Conservation (phyloP, 2,329 filamentous ascomycete species). For the Rosellinia necatrix region DNA sequence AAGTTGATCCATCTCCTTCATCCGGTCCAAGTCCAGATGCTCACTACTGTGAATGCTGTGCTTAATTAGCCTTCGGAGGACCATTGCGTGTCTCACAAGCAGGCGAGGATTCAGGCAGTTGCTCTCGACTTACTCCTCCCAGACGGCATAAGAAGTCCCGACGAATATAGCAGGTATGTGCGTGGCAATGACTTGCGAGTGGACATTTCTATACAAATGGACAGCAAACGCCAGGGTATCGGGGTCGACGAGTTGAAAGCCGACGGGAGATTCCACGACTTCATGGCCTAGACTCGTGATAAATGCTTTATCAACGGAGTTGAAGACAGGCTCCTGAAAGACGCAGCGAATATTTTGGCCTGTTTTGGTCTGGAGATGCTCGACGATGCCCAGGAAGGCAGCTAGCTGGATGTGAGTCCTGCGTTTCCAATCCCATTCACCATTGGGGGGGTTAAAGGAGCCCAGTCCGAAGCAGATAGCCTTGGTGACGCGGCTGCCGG, state of each 20-base stretch:
- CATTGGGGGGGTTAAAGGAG: slow-evolving; percentile 56
- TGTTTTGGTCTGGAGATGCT: slow-evolving; percentile 27
- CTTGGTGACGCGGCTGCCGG: slow-evolving; percentile 37
- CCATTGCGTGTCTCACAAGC: neutral
- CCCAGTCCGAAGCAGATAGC: slow-evolving; percentile 62
- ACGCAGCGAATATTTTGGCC: slow-evolving; percentile 47
- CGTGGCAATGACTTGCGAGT: slow-evolving; percentile 53
- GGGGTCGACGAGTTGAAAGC: slow-evolving; percentile 53
- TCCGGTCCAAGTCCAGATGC: slow-evolving; percentile 37
- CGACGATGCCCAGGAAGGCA: slow-evolving; percentile 56
- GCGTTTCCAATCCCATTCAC: slow-evolving; percentile 50
- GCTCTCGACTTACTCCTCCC: slow-evolving; percentile 51
- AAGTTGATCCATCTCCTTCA: slow-evolving; percentile 41
- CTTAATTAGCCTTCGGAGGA: slow-evolving; percentile 3
- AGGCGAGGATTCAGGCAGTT: neutral
- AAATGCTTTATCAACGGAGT: slow-evolving; percentile 53
- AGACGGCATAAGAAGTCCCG: slow-evolving; percentile 58
- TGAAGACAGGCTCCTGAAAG: slow-evolving; percentile 62
- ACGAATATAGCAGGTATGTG: slow-evolving; percentile 59
- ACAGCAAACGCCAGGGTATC: slow-evolving; percentile 64
- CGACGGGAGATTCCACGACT: slow-evolving; percentile 56
- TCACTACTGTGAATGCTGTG: slow-evolving; percentile 14
- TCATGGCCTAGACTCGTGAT: slow-evolving; percentile 59
- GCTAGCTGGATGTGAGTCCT: slow-evolving; percentile 57
- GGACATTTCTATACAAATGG: slow-evolving; percentile 62